Conservation (phyloP, 108 stramenopile genomes). For the Discostella pseudostelligera region DNA sequence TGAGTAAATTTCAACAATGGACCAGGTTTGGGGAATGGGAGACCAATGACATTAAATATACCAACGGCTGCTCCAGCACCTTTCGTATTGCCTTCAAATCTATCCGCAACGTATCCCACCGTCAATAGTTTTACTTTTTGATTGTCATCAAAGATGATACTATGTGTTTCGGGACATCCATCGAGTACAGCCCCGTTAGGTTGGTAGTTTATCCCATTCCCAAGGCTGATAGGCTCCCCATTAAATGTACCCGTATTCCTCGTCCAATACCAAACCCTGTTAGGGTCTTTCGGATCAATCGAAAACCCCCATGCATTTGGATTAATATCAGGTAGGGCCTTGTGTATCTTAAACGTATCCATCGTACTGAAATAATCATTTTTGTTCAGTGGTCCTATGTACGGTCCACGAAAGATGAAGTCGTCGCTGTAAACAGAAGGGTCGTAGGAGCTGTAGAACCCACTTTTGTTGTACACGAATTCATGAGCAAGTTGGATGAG, state of each 20-base stretch:
- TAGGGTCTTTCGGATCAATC: constrained; percentile 51
- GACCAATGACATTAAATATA: constrained; percentile 40
- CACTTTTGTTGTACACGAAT: neutral
- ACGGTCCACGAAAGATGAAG: constrained; percentile 63
- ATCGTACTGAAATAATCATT: constrained; percentile 44
- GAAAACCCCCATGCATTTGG: constrained; percentile 57
- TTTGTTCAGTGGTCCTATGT: constrained; percentile 59
- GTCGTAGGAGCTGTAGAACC: neutral
- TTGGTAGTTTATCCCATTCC: constrained; percentile 6
- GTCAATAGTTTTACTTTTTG: constrained; percentile 29
- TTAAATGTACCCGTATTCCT: constrained; percentile 34
- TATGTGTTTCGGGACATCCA: constrained; percentile 43
- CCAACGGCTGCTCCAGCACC: constrained; percentile 48
- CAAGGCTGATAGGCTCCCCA: neutral
- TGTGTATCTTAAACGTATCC: constrained; percentile 32
- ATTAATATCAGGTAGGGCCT: constrained; percentile 55
- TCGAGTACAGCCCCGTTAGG: constrained; percentile 27
- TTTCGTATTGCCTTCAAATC: constrained; percentile 52
- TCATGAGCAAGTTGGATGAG: neutral
- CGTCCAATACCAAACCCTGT: constrained; percentile 54
- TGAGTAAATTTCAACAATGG: constrained; percentile 9
- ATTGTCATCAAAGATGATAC: constrained; percentile 42
- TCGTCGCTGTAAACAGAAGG: constrained; percentile 26
- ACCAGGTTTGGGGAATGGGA: constrained; percentile 16
- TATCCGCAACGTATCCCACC: constrained; percentile 50